Percentiles rank a stretch among this genome's conserved stretches.
These are phyloP conservation scores for Hymenoscyphus scutula DNA, from an alignment of 2,329 filamentous ascomycete genomes.

Conservation along the genomic window DNA sequence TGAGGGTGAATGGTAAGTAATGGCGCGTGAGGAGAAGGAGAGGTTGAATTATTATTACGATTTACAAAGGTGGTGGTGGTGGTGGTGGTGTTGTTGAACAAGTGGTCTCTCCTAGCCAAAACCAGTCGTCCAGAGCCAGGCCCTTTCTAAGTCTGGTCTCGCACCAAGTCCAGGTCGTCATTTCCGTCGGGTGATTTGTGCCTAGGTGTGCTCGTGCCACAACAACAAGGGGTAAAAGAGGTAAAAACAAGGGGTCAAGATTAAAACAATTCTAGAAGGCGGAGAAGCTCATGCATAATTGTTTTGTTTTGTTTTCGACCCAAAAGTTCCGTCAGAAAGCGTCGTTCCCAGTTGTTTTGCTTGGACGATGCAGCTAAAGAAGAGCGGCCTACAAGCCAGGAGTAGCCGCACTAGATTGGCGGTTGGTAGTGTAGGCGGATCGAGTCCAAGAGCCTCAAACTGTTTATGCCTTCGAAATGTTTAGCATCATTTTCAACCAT, in stretches of 20 bases:
- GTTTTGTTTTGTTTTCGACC: too few relatives aligned
- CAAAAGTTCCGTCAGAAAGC: too few relatives aligned
- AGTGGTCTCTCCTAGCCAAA: too few relatives aligned
- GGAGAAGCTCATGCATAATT: not conserved
- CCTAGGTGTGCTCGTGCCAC: too few relatives aligned
- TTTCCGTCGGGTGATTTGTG: not conserved
- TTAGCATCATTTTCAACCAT: not conserved
- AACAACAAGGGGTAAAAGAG: too few relatives aligned
- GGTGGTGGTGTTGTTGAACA: not conserved
- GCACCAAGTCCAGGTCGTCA: not conserved
- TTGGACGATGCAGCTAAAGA: too few relatives aligned
- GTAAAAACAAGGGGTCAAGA: not conserved
- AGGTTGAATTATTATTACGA: slow-evolving; percentile 4
- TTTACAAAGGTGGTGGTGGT: not conserved
- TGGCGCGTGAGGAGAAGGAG: not conserved
- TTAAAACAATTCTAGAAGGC: slow-evolving; percentile 2
- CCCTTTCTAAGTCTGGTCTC: too few relatives aligned
- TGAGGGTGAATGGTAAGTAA: not conserved
- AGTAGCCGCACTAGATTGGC: too few relatives aligned
- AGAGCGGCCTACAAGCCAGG: too few relatives aligned
- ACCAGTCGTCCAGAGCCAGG: too few relatives aligned
- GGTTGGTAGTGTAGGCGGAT: not conserved
- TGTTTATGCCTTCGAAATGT: not conserved
- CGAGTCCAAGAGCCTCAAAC: not conserved
- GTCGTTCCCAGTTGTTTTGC: too few relatives aligned